Base-by-base conservation (phyloP, 257 asterid genomes). In the Linderniella brevidens region DNA sequence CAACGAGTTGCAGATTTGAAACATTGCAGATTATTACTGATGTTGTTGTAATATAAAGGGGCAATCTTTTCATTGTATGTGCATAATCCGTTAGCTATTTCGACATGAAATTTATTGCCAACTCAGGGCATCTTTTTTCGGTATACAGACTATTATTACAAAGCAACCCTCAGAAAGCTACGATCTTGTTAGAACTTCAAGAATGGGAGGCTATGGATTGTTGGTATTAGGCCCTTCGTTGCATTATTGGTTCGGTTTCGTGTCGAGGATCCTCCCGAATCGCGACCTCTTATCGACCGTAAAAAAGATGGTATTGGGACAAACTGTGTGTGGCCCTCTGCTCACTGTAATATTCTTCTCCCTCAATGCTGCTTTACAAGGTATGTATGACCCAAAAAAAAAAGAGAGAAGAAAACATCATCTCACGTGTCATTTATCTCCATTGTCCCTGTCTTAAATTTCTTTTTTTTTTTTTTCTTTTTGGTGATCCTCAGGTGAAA, bases 291-390 rank as follows among this genome's bases (percentile, higher is more conserved):
- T 46, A 29, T 67, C 93, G 17, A 82, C 94, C 0, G 54, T 75
- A 11, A 67, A 72, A 63, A 82, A 86, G 63, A 80, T 86, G 61
- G 73, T 56, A 11, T 35, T 86, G 73, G 94, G 93, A 39, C 94
- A 79, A 61, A 52, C 72, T n/a, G 56, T 74, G 8, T 86, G 65
- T 65, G 97, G 97, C 1, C 97, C 94, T 10, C 49, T 45, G 4
- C 64, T 74, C 53, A 86, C 82, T 58, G 62, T 53, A 39, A 20
- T 71, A 29, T 86, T 86, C 82, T 82, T 82, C 76, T 77, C 92
- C 14, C 59, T 25, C 38, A 82, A 86, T 72, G 92, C 94, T 57
- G 87, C 74, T 58, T 61, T 73, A 20, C 97, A 82, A 77, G 97
- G 97, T 86, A 62, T 7, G 32, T 25, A 2, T 25, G n/a, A n/a